Percentiles rank a stretch among this genome's conserved stretches.
phyloP scores from a whole-genome alignment of 2,329 filamentous ascomycete genomes.

The Colletotrichum australisinense region DNA sequence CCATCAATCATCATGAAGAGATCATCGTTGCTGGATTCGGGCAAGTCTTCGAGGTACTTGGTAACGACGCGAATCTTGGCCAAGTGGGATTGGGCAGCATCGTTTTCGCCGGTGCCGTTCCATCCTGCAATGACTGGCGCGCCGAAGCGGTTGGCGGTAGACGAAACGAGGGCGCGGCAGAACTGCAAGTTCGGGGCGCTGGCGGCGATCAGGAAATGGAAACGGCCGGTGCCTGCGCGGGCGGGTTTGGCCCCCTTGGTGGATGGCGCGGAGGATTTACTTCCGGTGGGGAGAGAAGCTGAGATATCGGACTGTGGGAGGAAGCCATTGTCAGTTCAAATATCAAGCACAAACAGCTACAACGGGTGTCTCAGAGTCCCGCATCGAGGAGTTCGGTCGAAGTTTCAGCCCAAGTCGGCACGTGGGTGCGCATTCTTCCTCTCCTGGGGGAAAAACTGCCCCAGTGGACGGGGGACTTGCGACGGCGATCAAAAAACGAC shows the following conservation, averaged over 20 bases:
- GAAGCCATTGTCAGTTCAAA: constrained; percentile 27
- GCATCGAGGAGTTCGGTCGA: constrained; percentile 21
- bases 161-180: constrained; percentile 53
- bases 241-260: constrained; percentile 14
- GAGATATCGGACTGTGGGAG: constrained; percentile 29
- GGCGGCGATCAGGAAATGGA: constrained; percentile 53
- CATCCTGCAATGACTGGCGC: constrained; percentile 52
- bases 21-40: constrained; percentile 59
- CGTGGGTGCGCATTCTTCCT: constrained; percentile 14
- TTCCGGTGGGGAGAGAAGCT: constrained; percentile 30
- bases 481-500: constrained; percentile 10
- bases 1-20: constrained; percentile 73
- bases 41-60: constrained; percentile 47
- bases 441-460: neutral
- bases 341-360: constrained; percentile 1
- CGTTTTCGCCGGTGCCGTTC: constrained; percentile 48
- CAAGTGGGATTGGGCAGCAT: constrained; percentile 50
- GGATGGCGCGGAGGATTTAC: constrained; percentile 20
- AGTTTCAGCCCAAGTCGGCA: constrained; percentile 28
- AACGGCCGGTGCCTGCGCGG: constrained; percentile 29
- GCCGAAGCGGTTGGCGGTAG: constrained; percentile 50
- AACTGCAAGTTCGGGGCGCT: constrained; percentile 49
- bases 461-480: neutral
- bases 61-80: constrained; percentile 52
- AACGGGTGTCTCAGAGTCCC: constrained; percentile 15